Conservation (phyloP, 257 asterid species). For the Asclepias syriaca region DNA sequence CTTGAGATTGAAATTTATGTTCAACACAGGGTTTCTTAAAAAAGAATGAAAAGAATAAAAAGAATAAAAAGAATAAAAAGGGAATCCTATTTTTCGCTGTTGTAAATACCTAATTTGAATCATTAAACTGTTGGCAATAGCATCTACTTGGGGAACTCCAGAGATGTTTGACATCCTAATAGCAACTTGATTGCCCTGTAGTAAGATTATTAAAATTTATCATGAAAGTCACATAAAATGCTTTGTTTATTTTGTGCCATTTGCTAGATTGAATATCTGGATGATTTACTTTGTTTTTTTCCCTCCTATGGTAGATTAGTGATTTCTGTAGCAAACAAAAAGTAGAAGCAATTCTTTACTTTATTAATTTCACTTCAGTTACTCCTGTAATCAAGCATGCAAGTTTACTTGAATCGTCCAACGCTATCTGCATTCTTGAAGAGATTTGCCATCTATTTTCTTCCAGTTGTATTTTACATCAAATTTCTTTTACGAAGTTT, state of each 20-base stretch:
- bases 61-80: background rate
- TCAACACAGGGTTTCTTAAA: background rate
- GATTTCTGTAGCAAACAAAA: background rate
- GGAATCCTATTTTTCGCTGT: background rate
- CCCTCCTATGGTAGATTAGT: background rate
- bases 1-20: constrained; percentile 1
- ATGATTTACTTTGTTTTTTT: background rate
- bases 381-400: background rate
- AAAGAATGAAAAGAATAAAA: background rate
- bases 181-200: background rate
- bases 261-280: background rate
- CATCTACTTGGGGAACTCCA: background rate
- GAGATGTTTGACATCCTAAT: constrained; percentile 1
- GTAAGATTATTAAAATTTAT: background rate
- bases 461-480: background rate
- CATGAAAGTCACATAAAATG: background rate
- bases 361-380: background rate
- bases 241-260: background rate
- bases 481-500: background rate
- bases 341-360: background rate
- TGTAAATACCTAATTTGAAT: background rate
- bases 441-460: background rate
- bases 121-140: background rate
- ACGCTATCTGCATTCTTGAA: background rate
- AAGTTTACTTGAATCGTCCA: background rate